Conservation (phyloP, 2,329 filamentous ascomycete genomes). For the Neonectria hederae region DNA sequence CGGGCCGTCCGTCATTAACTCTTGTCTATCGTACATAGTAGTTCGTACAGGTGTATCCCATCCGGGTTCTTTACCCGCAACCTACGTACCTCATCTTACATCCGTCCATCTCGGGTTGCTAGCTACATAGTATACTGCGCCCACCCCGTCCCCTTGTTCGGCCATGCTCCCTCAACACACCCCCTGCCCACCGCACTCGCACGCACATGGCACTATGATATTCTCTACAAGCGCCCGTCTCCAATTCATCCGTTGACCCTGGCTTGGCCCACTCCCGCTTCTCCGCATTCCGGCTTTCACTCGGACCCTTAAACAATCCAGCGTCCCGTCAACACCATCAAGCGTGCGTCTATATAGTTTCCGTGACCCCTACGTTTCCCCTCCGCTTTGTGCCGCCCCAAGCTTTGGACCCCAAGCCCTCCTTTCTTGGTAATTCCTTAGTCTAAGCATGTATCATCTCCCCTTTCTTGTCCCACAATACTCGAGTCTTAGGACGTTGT, state of each 20-base stretch:
- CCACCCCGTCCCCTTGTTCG: conserved; percentile 8
- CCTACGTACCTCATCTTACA: conserved; percentile 29
- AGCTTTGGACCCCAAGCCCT: conserved; percentile 8
- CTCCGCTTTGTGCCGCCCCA: conserved; percentile 10
- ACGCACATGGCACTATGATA: conserved; percentile 15
- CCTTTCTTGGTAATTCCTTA: conserved; percentile 3
- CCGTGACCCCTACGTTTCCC: conserved; percentile 14
- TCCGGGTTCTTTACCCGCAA: conserved; percentile 10
- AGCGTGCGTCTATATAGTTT: conserved; percentile 18
- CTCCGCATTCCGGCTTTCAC: conserved; percentile 20
- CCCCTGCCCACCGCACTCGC: conserved; percentile 10
- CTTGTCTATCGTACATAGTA: neutral
- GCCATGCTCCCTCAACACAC: conserved; percentile 2
- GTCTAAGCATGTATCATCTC: conserved; percentile 8
- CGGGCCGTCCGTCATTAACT: neutral
- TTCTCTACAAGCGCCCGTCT: conserved; percentile 21
- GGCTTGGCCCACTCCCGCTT: conserved; percentile 13
- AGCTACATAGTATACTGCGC: too few species aligned
- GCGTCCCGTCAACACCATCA: conserved; percentile 7
- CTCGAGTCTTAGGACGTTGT: conserved; percentile 6
- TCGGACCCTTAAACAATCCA: conserved; percentile 14
- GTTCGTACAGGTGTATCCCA: conserved; percentile 5
- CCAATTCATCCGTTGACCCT: conserved; percentile 23
- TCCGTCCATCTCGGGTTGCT: conserved; percentile 26
- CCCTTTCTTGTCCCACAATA: neutral